phyloP scores from a whole-genome alignment of 2,329 filamentous ascomycete species.

The Microsporum audouinii region DNA sequence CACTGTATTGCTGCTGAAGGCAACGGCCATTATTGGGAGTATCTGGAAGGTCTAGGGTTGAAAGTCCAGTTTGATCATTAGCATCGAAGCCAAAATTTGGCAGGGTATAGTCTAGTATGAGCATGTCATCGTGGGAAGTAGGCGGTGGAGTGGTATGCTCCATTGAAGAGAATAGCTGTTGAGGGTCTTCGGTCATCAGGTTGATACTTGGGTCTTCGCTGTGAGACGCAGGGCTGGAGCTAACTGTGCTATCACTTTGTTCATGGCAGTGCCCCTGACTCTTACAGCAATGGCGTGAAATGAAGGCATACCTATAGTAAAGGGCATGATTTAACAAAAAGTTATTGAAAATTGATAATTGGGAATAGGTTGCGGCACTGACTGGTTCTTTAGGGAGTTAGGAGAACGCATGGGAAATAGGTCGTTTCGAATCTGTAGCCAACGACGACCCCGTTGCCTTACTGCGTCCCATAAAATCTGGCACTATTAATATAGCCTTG shows the following conservation, averaged over 20 bases:
- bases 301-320: not conserved
- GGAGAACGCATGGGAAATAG: not conserved
- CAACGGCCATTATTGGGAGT: not conserved
- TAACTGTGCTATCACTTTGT: not conserved
- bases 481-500: not conserved
- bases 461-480: not conserved
- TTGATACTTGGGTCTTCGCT: not conserved
- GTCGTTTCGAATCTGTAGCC: not conserved
- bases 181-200: not conserved
- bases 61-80: not conserved
- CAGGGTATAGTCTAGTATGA: not conserved
- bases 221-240: not conserved
- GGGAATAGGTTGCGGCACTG: not conserved
- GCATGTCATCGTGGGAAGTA: not conserved
- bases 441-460: not conserved
- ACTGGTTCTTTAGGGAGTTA: slow-evolving; percentile 3
- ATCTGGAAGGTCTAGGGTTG: not conserved
- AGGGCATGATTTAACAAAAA: not conserved
- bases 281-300: not conserved
- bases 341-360: not conserved
- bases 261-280: not conserved
- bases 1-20: not conserved
- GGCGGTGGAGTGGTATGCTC: not conserved
- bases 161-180: not conserved
- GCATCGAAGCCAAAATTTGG: not conserved